Base-by-base conservation (phyloP, 2,329 filamentous ascomycete species). In the Ceratocystiopsis sp. region DNA sequence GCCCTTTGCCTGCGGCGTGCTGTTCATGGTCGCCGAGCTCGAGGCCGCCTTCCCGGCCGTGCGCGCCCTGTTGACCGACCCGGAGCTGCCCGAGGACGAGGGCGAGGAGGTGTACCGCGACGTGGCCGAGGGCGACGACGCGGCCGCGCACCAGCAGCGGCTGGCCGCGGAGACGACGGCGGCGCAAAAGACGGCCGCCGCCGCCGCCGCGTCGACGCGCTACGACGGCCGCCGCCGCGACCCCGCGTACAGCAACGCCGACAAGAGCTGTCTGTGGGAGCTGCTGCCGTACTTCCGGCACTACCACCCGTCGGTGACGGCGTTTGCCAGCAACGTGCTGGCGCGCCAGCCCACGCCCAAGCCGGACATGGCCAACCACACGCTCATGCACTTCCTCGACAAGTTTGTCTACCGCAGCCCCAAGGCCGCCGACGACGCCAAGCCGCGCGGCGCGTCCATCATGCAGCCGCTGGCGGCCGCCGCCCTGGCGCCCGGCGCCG, bases 371-470 rank as follows among this genome's bases (percentile, higher is more conserved):
- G 80, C 83, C 15, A 79, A 85, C 45, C 89, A 96, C 59, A 91
- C 84, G 2, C 72, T 98, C 40, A 91, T 91, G 55, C 82, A 93
- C 59, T 98, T 98, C 69, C 69, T 98, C 45, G 91, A 98, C 62
- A 87, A 93, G 53, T 98, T 98, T 60, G 85, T 94, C n/a, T 98
- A 96, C 69, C 80, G 84, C 52, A 94, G 91, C 53, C 78, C 89
- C 48, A 94, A 94, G 67, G 33, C 74, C 42, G 61, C 67, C 32
- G 42, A 37, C 29, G 42, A 35, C 34, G 16, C 25, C 38, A 50
- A 46, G 43, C 68, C 75, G 29, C 82, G 84, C 49, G 93, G 93
- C 41, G 71, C 74, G 25, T 95, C 86, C 21, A 93, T 98, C 60
- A 98, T 98, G 91, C 91, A 98, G 61, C 91, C 93, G 35, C 74